phyloP scores from a whole-genome alignment of 2,329 filamentous ascomycete species.

The Aspergillus persii region DNA sequence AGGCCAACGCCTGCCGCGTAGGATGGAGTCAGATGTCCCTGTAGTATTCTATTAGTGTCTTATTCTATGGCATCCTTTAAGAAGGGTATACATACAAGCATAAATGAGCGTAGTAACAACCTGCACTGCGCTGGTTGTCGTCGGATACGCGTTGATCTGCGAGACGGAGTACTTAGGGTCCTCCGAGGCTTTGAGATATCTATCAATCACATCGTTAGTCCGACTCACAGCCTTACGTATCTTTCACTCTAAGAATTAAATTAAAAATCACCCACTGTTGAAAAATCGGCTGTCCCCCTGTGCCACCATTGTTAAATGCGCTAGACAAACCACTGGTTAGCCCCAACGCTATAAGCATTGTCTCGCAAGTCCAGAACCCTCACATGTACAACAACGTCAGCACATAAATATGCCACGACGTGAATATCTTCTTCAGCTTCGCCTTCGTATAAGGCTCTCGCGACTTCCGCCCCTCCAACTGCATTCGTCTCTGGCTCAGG shows the following conservation, averaged over 20 bases:
- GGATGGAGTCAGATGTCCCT: conserved; percentile 61
- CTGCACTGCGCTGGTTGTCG: conserved; percentile 56
- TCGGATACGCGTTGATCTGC: conserved; percentile 55
- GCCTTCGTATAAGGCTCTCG: conserved; percentile 47
- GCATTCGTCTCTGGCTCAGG: conserved; percentile 51
- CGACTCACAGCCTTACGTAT: not conserved
- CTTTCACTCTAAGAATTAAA: no score
- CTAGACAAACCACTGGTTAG: conserved; percentile 17
- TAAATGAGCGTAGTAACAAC: conserved; percentile 61
- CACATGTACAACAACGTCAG: conserved; percentile 58
- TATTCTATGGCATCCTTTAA: not conserved
- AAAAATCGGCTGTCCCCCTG: conserved; percentile 56
- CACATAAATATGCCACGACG: conserved; percentile 63
- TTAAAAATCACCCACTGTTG: conserved; percentile 35
- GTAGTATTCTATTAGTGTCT: not conserved
- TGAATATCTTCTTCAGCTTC: conserved; percentile 61
- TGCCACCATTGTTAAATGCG: conserved; percentile 61
- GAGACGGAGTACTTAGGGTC: conserved; percentile 46
- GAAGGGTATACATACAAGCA: conserved; percentile 44
- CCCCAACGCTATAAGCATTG: not conserved
- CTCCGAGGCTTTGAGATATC: conserved; percentile 34
- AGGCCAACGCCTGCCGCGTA: conserved; percentile 62
- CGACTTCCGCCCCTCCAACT: conserved; percentile 47
- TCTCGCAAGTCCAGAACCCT: conserved; percentile 1
- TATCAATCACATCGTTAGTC: not conserved